Evolutionary conservation across 2,329 filamentous ascomycete genomes (phyloP).

Genomic region (Sporothrix inflata): DNA sequence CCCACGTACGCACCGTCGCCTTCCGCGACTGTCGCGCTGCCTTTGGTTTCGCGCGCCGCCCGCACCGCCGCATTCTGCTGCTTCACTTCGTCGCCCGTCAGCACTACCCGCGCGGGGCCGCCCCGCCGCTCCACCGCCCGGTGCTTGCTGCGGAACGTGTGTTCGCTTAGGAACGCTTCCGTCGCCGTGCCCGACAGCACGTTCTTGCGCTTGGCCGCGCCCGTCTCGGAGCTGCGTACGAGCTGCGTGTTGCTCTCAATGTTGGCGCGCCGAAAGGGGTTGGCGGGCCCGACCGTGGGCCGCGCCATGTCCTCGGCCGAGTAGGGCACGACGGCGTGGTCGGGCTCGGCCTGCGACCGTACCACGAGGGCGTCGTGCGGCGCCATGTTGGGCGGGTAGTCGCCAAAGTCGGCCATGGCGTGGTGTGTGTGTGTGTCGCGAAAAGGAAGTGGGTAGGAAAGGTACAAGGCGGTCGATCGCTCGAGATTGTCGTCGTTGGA

Average conservation of each 20-base stretch:
- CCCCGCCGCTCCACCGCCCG: constrained; percentile 75
- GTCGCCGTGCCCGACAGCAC: constrained; percentile 83
- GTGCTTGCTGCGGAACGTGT: constrained; percentile 86
- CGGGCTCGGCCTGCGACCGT: constrained; percentile 56
- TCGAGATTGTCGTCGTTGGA: not conserved
- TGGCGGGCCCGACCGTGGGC: constrained; percentile 68
- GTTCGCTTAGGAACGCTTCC: constrained; percentile 86
- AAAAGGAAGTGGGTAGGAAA: not conserved
- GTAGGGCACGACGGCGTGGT: constrained; percentile 66
- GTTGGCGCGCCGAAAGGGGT: constrained; percentile 67
- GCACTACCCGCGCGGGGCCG: constrained; percentile 59
- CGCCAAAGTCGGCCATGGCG: constrained; percentile 62
- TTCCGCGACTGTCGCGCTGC: constrained; percentile 80
- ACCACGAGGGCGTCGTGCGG: constrained; percentile 66
- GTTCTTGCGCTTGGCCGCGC: constrained; percentile 69
- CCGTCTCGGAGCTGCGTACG: constrained; percentile 5
- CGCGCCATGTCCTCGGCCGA: constrained; percentile 74
- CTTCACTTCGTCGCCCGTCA: constrained; percentile 63
- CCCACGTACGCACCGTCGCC: constrained; percentile 88
- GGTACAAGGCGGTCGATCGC: not conserved
- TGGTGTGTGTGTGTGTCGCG: not conserved
- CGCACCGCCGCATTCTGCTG: constrained; percentile 69
- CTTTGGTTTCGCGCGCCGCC: constrained; percentile 81
- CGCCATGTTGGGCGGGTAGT: constrained; percentile 68
- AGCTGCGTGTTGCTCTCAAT: constrained; percentile 41